These are phyloP conservation scores for Tilletia horrida DNA, from an alignment of 1,284 basidiomycete genomes.

Conservation along the genomic window DNA sequence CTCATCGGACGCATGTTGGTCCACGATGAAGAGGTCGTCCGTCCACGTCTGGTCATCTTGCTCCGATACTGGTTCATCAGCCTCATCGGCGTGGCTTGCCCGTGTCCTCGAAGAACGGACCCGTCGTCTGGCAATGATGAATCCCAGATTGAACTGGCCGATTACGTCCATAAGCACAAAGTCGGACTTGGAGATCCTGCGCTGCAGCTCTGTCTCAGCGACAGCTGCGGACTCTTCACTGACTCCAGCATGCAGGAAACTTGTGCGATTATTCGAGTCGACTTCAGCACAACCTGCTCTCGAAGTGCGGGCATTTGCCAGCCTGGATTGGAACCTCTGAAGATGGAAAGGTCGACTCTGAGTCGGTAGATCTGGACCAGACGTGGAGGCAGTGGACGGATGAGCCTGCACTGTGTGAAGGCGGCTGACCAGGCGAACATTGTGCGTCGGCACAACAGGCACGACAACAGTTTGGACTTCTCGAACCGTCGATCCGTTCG, in stretches of 20 bases:
- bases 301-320: no score
- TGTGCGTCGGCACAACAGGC: no score
- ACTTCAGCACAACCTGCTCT: background rate
- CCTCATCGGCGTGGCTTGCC: slow-evolving; percentile 25
- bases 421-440: no score
- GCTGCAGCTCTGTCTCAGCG: slow-evolving; percentile 72
- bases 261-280: slow-evolving; percentile 23
- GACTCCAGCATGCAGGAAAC: slow-evolving; percentile 56
- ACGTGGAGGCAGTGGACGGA: no score
- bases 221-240: slow-evolving; percentile 62
- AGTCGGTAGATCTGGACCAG: no score
- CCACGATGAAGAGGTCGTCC: slow-evolving; percentile 76
- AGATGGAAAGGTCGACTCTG: no score
- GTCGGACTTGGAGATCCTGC: slow-evolving; percentile 83
- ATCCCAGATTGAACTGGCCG: slow-evolving; percentile 95
- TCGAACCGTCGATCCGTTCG: no score
- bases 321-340: no score
- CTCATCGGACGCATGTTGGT: slow-evolving; percentile 74
- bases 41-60: background rate
- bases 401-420: no score
- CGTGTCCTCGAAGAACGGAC: slow-evolving; percentile 30
- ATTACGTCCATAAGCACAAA: slow-evolving; percentile 79
- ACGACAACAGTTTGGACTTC: no score
- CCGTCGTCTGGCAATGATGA: slow-evolving; percentile 77
- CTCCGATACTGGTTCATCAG: slow-evolving; percentile 21